Percentiles rank a stretch among this genome's conserved stretches.
phyloP scores from a whole-genome alignment of 2,329 filamentous ascomycete genomes.

The Aotearoamyces nothofagi region DNA sequence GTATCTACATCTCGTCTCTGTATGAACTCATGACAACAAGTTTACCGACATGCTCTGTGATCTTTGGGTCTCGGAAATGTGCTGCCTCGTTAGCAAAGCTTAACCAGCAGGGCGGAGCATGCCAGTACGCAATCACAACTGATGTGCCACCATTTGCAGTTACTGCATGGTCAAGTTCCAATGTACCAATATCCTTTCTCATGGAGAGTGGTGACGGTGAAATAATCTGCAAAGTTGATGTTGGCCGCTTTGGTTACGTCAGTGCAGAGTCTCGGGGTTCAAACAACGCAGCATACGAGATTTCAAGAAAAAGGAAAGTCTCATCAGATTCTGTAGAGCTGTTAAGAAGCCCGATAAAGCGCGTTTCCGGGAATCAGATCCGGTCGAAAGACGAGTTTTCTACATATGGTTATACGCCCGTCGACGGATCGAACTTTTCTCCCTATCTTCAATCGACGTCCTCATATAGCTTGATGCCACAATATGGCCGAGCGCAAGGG shows the following conservation, averaged over 20 bases:
- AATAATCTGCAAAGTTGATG: slow-evolving; percentile 32
- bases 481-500: slow-evolving; percentile 23
- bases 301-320: slow-evolving; percentile 39
- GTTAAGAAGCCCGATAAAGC: slow-evolving; percentile 30
- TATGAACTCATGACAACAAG: slow-evolving; percentile 55
- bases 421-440: slow-evolving; percentile 26
- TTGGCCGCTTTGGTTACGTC: slow-evolving; percentile 47
- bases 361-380: slow-evolving; percentile 28
- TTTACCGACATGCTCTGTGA: slow-evolving; percentile 43
- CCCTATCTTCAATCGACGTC: slow-evolving; percentile 33
- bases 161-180: slow-evolving; percentile 37
- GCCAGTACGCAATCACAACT: slow-evolving; percentile 56
- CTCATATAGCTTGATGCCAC: slow-evolving; percentile 22
- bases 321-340: slow-evolving; percentile 32
- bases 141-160: slow-evolving; percentile 53
- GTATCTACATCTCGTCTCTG: slow-evolving; percentile 58
- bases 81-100: slow-evolving; percentile 48
- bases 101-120: slow-evolving; percentile 41
- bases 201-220: slow-evolving; percentile 41
- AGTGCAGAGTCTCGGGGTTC: slow-evolving; percentile 23
- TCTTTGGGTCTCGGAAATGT: slow-evolving; percentile 67
- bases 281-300: slow-evolving; percentile 21
- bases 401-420: slow-evolving; percentile 39
- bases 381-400: slow-evolving; percentile 32
- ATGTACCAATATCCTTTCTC: slow-evolving; percentile 41